These are phyloP conservation scores for Cryphonectria japonica DNA, from an alignment of 2,329 filamentous ascomycete species.

Conservation along the genomic window DNA sequence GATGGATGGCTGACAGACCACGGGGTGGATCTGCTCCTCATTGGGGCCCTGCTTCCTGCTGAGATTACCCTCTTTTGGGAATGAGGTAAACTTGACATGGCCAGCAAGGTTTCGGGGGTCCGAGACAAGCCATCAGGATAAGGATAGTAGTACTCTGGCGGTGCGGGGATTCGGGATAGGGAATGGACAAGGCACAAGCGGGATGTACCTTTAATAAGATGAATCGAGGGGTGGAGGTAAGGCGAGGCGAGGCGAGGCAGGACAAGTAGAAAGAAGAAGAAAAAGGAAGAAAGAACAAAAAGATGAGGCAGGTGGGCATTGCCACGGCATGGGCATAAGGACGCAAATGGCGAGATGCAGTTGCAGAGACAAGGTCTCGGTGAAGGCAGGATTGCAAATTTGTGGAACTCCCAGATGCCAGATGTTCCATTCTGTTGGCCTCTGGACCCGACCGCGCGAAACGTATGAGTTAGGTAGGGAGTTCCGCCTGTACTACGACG, in stretches of 20 bases:
- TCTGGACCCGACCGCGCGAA: neutral
- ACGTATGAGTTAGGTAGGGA: neutral
- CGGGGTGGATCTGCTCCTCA: neutral
- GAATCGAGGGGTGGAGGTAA: neutral
- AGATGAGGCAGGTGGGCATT: neutral
- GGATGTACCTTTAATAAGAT: neutral
- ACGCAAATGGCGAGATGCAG: neutral
- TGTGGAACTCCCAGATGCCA: neutral
- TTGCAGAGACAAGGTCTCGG: slow-evolving; percentile 5
- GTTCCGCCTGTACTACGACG: neutral
- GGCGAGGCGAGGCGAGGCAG: neutral
- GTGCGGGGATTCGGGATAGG: neutral
- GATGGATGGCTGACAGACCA: neutral
- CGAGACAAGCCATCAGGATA: slow-evolving; percentile 1
- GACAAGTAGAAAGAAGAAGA: neutral
- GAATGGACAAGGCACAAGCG: neutral
- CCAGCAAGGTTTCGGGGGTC: neutral
- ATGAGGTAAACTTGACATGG: neutral
- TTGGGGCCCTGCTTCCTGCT: neutral
- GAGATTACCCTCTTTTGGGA: neutral
- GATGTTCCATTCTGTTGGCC: neutral
- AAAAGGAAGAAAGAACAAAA: neutral
- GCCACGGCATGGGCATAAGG: neutral
- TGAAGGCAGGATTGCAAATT: neutral
- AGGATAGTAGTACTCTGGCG: neutral